Base-by-base conservation (phyloP, 1,284 basidiomycete species). In the Veloporphyrellus conicus region DNA sequence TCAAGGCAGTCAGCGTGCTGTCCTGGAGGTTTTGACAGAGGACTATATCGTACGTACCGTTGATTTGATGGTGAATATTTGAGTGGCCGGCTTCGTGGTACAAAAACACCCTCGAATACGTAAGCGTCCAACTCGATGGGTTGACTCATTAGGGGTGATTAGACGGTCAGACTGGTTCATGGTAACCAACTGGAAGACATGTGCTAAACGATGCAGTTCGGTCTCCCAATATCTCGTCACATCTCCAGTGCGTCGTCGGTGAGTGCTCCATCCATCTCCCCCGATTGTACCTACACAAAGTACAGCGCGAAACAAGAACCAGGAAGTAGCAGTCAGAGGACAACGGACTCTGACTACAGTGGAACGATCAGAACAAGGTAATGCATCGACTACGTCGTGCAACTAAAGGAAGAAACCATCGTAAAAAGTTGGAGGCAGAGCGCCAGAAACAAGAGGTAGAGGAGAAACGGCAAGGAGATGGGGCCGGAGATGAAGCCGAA, bases 301-400 rank as follows among this genome's bases (percentile, higher is more conserved):
- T 6, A 33, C 43, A 65, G 64, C 48, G 34, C 53, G 44, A 43
- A 41, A 41, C 54, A 57, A 10, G 61, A 31, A 57, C 69, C 49
- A 6, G 49, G 10, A 65, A 69, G 49, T 74, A 75, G 32, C 71
- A 77, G 43, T 60, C 66, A 11, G 74, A 78, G 18, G 75, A 83
- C 49, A 66, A 70, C 32, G 60, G 60, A 42, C 60, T 84, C 28
- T 64, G 67, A 27, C 67, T 69, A 12, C 63, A 57, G 11, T 83
- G 78, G 76, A 71, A 73, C 52, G 68, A 69, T 45, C 76, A 82
- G 28, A 77, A 83, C 53, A 70, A 64, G 50, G 56, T 57, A 79
- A 18, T 70, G 78, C 8, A 77, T 87, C 43, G 86, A 90, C 62
- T 59, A 53, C 2, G 79, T 73, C 3, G 88, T 90, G 53, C 76